Conservation (phyloP, 1,284 basidiomycete species). For the Irpex sp. region DNA sequence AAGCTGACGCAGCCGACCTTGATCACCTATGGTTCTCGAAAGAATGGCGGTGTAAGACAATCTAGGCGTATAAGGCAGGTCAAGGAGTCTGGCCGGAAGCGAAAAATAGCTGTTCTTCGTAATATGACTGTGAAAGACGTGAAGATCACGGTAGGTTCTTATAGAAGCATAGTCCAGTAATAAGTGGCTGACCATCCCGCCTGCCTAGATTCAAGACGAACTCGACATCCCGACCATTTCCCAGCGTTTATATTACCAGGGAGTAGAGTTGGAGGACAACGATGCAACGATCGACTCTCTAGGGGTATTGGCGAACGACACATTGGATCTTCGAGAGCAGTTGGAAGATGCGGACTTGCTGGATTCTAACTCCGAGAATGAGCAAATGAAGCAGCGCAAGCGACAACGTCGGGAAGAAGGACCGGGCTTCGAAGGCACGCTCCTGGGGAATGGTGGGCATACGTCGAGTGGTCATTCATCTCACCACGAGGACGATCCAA, state of each 20-base stretch:
- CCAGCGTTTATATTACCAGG: constrained; percentile 64
- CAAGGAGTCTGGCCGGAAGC: constrained; percentile 45
- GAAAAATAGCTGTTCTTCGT: constrained; percentile 55
- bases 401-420: constrained; percentile 50
- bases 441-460: constrained; percentile 38
- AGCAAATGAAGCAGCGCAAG: constrained; percentile 28
- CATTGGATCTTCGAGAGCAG: constrained; percentile 62
- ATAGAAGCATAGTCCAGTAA: not conserved
- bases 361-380: constrained; percentile 46
- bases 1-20: constrained; percentile 20
- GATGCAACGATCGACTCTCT: constrained; percentile 53
- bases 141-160: constrained; percentile 56
- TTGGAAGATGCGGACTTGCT: constrained; percentile 54
- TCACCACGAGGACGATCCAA: constrained; percentile 8
- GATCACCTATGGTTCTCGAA: constrained; percentile 29
- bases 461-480: constrained; percentile 8
- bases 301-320: constrained; percentile 61
- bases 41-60: constrained; percentile 37
- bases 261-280: constrained; percentile 63
- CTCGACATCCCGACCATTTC: constrained; percentile 68
- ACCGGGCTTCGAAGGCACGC: constrained; percentile 70
- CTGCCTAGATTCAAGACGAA: constrained; percentile 48
- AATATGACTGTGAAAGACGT: constrained; percentile 71
- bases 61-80: constrained; percentile 63
- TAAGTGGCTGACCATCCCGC: not conserved